Conservation (phyloP, 306 rosid genomes). For the Ochetophila trinervis region DNA sequence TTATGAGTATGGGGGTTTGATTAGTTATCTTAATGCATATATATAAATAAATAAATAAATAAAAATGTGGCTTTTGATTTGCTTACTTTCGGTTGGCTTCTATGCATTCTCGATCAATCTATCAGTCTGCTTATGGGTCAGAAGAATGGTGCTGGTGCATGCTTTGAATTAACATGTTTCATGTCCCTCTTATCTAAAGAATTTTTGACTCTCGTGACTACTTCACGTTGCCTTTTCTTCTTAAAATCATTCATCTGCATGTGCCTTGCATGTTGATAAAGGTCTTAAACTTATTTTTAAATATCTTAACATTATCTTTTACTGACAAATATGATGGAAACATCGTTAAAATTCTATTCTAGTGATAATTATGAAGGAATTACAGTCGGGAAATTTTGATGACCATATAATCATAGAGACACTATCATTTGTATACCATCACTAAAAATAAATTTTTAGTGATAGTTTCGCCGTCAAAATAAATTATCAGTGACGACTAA, state of each 20-base stretch:
- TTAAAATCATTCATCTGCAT: constrained; percentile 1
- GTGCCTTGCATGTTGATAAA: background rate
- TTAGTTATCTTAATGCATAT: background rate
- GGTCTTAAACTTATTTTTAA: too few species aligned
- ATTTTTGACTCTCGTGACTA: background rate
- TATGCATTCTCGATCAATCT: background rate
- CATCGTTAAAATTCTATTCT: too few species aligned
- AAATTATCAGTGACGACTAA: too few species aligned
- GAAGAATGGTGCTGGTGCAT: background rate
- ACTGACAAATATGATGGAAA: too few species aligned
- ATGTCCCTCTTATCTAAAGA: background rate
- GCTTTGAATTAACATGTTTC: constrained; percentile 2
- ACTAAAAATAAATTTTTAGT: too few species aligned
- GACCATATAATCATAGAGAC: too few species aligned
- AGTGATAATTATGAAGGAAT: too few species aligned
- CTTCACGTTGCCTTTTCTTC: background rate
- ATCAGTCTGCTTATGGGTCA: too few species aligned
- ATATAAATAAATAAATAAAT: background rate
- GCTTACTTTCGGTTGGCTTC: constrained; percentile 21
- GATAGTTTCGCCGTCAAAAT: too few species aligned
- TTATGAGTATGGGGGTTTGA: background rate
- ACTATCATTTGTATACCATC: too few species aligned
- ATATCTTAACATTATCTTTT: too few species aligned
- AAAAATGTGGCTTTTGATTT: background rate
- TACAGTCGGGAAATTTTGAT: too few species aligned